Conservation (phyloP, 2,329 filamentous ascomycete species). For the Fusarium buxicola region DNA sequence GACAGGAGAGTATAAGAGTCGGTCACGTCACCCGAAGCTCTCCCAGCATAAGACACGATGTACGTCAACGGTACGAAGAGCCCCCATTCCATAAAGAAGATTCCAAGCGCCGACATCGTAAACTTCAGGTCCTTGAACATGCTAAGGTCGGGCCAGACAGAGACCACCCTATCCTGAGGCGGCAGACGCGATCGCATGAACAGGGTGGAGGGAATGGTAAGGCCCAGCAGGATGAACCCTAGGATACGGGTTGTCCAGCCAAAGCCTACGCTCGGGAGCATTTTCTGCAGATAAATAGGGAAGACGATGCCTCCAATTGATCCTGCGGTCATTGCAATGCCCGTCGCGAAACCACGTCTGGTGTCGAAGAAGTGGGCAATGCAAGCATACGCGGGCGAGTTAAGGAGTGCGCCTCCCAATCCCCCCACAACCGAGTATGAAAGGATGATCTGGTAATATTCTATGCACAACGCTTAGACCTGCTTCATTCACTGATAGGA, state of each 20-base stretch:
- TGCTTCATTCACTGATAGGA: not conserved
- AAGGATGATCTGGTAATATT: conserved; percentile 84
- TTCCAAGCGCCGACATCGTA: conserved; percentile 68
- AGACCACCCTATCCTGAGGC: conserved; percentile 51
- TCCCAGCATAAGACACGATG: conserved; percentile 76
- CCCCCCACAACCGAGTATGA: conserved; percentile 80
- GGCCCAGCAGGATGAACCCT: conserved; percentile 61
- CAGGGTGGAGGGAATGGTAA: conserved; percentile 60
- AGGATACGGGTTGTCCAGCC: conserved; percentile 63
- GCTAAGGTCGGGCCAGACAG: conserved; percentile 67
- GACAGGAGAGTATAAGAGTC: conserved; percentile 78
- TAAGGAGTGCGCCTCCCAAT: conserved; percentile 78
- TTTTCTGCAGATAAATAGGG: conserved; percentile 58
- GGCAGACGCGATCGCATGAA: conserved; percentile 67
- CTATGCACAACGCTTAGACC: conserved; percentile 10
- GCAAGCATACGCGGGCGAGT: conserved; percentile 79
- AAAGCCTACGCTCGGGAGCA: conserved; percentile 62
- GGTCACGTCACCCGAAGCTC: conserved; percentile 39
- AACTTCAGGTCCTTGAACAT: conserved; percentile 72
- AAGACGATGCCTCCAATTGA: conserved; percentile 77
- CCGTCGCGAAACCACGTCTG: conserved; percentile 81
- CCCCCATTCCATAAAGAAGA: conserved; percentile 78
- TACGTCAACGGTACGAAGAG: conserved; percentile 82
- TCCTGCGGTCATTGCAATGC: conserved; percentile 81
- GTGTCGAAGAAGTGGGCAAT: conserved; percentile 83